Evolutionary conservation across 305 asterid genomes (phyloP).

Genomic region (Lippia alba): DNA sequence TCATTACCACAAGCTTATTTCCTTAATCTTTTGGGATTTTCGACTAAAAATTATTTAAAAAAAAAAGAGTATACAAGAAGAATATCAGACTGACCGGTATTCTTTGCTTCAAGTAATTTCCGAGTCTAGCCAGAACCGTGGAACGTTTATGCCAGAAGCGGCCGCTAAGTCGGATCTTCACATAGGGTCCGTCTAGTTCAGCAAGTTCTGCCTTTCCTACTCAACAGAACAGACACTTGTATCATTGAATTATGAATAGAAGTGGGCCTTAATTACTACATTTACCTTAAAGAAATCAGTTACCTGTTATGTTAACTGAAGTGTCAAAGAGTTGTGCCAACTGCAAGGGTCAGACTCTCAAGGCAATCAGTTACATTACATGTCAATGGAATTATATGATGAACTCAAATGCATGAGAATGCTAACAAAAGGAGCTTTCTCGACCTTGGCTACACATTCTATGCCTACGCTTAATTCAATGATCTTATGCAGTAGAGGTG

Average conservation of each 20-base stretch:
- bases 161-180: conserved; percentile 82
- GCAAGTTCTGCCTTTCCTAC: conserved; percentile 87
- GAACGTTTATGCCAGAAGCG: conserved; percentile 89
- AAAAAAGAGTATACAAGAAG: no score
- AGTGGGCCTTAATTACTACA: not conserved
- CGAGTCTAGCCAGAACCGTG: conserved; percentile 75
- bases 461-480: no score
- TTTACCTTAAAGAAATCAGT: conserved; percentile 4
- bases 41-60: not conserved
- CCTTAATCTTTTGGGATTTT: not conserved
- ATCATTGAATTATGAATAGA: not conserved
- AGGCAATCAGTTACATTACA: not conserved
- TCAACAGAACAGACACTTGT: not conserved
- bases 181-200: conserved; percentile 89
- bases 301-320: conserved; percentile 90
- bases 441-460: no score
- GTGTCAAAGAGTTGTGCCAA: conserved; percentile 83
- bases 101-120: conserved; percentile 92
- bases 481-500: no score
- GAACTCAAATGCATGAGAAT: no score
- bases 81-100: conserved; percentile 66
- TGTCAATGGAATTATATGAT: no score
- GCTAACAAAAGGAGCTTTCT: no score
- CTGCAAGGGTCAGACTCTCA: conserved; percentile 47
- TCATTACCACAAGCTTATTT: not conserved